Evolutionary conservation across 306 rosid genomes (phyloP), one percentile per base, ranked within the genome.

Genomic region (Canavalia ensiformis): DNA sequence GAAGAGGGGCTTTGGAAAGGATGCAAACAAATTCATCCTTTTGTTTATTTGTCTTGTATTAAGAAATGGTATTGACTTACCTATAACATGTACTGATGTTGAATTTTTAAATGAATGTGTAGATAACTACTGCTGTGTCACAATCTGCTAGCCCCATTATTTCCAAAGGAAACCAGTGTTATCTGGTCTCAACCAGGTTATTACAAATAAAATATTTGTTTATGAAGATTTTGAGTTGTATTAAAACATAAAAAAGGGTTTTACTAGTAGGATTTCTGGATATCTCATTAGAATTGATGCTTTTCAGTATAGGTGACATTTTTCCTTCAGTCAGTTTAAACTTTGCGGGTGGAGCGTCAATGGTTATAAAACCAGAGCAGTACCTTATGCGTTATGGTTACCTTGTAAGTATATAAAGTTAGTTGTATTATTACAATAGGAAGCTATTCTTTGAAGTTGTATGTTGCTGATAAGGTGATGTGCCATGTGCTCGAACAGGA

Each of bases 291-390:
- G 80, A 80, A 37, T 68, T 69, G 58, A 10, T 88, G 45, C 78
- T 76, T 35, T 85, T 82, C 92, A 95, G 99, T 84, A 42, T 88
- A 65, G 81, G 80, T 74, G 91, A 87, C 83, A 75, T 81, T 73
- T 95, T 95, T 86, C 99, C 99, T 74, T 78, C 69, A 1, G 96
- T 93, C 57, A 93, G 94, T 87, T 89, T 95, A 56, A 95, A 95
- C 87, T 95, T 95, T 81, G 97, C 64, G 4, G 95, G 90, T 12
- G 88, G 93, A 80, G 99, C 94, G 56, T 86, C 97, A 4, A 95
- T 95, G 96, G 87, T 91, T 82, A 88, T 95, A 85, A 95, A 90
- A 84, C 98, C 99, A 37, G 92, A 88, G 86, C 91, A 95, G 69
- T 95, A 95, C 89, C 98, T 95, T 86, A 51, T 86, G 68, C 92